Base-by-base conservation (phyloP, 176 grass and related monocot species). In the Elymus sibiricus region DNA sequence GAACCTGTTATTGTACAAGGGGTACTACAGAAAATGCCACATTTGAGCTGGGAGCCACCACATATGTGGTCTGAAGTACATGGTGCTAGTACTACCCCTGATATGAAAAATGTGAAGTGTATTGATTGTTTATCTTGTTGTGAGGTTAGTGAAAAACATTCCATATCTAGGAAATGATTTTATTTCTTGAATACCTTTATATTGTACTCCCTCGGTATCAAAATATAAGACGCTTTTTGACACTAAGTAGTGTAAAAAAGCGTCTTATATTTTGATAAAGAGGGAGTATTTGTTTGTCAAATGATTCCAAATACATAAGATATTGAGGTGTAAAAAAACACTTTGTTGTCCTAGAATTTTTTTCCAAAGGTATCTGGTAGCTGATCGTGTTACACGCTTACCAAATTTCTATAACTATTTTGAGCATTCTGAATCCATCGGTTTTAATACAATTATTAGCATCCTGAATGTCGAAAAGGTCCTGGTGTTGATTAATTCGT, bases 1-100 rank as follows among this genome's bases (percentile, higher is more conserved):
- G 94, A 97, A 43, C 92, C 94, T 60, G 90, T 97, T 77, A 90
- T 97, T 87, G 91, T 94, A 15, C 80, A 79, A 87, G 88, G 77
- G 9, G 88, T 92, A 42, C 81, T 90, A 8, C 51, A 85, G 9
- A 84, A 88, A 88, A 92, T 87, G 80, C 56, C 87, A 27, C 17
- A 26, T 55, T 78, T 97, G 86, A 92, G 42, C 37, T 97, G 92
- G 94, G 51, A 83, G 34, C 94, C 94, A 76, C 8, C 26, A 58
- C 14, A 78, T 31, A 94, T 97, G 90, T 97, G 94, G 92, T 72
- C 85, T 79, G 27, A 87, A 86, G 44, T 86, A 80, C 64, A 79
- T 86, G 75, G 66, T 17, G 29, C 71, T 22, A 38, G 79, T 53
- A 43, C 56, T 67, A 47, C 59, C 35, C 19, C 64, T 81, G 75